A percentile compares a stretch with the other conserved stretches of the same genome.
Conservation (phyloP, 345 rosid genomes). For the Eucalyptus polyanthemos region DNA sequence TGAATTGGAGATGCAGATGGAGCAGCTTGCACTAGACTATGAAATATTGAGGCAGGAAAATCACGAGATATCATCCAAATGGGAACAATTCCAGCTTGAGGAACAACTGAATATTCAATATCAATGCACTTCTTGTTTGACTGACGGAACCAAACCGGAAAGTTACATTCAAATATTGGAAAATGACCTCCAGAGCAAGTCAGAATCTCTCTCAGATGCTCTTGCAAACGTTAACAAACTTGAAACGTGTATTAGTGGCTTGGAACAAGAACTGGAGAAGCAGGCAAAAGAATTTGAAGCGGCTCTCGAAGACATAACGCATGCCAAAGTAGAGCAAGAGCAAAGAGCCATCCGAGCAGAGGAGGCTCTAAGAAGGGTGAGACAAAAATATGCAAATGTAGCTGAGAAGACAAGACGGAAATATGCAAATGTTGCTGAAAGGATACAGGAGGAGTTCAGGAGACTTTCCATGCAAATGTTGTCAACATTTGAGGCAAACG, state of each 20-base stretch:
- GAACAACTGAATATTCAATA: constrained; percentile 28
- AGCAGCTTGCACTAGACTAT: constrained; percentile 43
- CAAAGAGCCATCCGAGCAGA: constrained; percentile 32
- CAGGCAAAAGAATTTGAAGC: constrained; percentile 13
- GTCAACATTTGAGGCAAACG: constrained; percentile 24
- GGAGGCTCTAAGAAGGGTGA: constrained; percentile 14
- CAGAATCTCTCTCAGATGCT: background rate
- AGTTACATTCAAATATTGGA: constrained; percentile 13
- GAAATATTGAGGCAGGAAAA: constrained; percentile 42
- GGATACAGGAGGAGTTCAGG: constrained; percentile 30
- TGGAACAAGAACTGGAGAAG: constrained; percentile 24
- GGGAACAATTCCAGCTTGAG: constrained; percentile 29
- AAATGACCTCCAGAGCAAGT: background rate
- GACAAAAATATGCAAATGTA: constrained; percentile 12
- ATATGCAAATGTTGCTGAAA: constrained; percentile 17
- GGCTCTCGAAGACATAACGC: constrained; percentile 10
- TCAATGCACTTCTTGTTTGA: constrained; percentile 7
- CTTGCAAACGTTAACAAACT: constrained; percentile 5
- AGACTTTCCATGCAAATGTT: constrained; percentile 22
- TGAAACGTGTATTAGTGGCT: constrained; percentile 1
- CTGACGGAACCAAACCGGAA: constrained; percentile 5
- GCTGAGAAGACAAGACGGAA: constrained; percentile 24
- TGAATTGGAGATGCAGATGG: constrained; percentile 38
- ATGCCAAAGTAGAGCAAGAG: constrained; percentile 19
- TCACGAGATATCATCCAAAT: constrained; percentile 15